A percentile compares a stretch with the other conserved stretches of the same genome.
Conservation (phyloP, 192 early-diverging fungal species). For the Coemansia sp. region DNA sequence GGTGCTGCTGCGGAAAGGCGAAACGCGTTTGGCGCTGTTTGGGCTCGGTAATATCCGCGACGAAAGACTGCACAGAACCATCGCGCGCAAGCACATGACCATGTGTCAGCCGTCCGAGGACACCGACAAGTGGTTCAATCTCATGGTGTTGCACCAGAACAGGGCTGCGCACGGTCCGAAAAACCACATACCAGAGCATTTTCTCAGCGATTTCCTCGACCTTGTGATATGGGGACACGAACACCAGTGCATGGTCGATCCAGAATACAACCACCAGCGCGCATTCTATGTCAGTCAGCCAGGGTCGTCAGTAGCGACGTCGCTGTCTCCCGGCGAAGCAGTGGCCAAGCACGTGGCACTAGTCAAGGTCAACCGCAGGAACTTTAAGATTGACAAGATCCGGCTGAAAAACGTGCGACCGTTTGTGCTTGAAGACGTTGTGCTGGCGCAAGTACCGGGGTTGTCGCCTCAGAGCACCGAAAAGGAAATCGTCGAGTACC, state of each 20-base stretch:
- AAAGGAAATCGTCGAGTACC: constrained; percentile 57
- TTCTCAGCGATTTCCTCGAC: constrained; percentile 77
- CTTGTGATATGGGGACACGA: constrained; percentile 96
- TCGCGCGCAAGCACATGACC: constrained; percentile 67
- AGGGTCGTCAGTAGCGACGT: constrained; percentile 90
- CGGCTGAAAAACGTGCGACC: constrained; percentile 81
- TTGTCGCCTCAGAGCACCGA: constrained; percentile 58
- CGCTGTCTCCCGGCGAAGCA: constrained; percentile 81
- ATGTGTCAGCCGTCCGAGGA: constrained; percentile 70
- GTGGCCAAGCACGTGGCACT: constrained; percentile 61
- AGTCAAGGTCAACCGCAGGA: constrained; percentile 63
- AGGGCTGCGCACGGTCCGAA: constrained; percentile 76
- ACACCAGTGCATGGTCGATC: constrained; percentile 89
- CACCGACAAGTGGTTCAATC: constrained; percentile 80
- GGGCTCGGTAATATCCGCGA: constrained; percentile 94
- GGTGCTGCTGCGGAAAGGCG: constrained; percentile 78
- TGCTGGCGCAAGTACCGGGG: constrained; percentile 53
- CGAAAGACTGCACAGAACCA: constrained; percentile 80
- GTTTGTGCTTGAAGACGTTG: constrained; percentile 75
- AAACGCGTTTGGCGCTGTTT: constrained; percentile 75
- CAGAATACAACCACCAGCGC: constrained; percentile 62
- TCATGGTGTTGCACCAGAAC: constrained; percentile 94
- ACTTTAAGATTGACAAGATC: constrained; percentile 76
- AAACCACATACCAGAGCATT: constrained; percentile 86
- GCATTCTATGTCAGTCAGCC: constrained; percentile 86